phyloP scores from a whole-genome alignment of 768 basidiomycete genomes.

The Mycena metata region DNA sequence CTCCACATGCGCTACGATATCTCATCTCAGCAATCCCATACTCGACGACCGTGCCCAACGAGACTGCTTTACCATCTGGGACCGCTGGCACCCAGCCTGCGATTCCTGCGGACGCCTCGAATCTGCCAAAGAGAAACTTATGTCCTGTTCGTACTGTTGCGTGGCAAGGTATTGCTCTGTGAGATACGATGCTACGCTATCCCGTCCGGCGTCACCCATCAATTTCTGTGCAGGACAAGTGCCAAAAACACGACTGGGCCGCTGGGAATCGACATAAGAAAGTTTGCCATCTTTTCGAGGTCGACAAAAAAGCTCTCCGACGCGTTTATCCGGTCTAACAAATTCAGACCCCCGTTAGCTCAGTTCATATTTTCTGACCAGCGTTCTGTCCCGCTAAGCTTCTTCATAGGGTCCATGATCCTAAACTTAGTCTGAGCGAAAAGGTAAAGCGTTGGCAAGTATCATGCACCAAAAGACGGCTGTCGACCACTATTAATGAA shows the following conservation, averaged over 20 bases:
- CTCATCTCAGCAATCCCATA: no score
- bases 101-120: constrained; percentile 10
- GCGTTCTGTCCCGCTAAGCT: not conserved
- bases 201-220: no score
- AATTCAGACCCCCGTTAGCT: no score
- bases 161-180: constrained; percentile 20
- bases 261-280: no score
- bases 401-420: constrained; percentile 1
- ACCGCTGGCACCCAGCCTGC: constrained; percentile 7
- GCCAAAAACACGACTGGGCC: no score
- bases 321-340: not conserved
- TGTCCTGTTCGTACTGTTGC: not conserved
- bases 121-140: constrained; percentile 2
- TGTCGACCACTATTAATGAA: not conserved
- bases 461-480: not conserved
- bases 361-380: not conserved
- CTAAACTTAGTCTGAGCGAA: not conserved
- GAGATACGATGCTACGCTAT: not conserved
- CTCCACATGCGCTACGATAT: no score
- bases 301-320: constrained; percentile 15
- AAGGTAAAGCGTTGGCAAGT: not conserved
- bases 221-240: no score
- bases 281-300: not conserved
- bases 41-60: not conserved
- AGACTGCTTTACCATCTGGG: constrained; percentile 2